Evolutionary conservation across 306 rosid genomes (phyloP), one percentile per base, ranked within the genome.

Genomic region (Sphenostylis stenocarpa): DNA sequence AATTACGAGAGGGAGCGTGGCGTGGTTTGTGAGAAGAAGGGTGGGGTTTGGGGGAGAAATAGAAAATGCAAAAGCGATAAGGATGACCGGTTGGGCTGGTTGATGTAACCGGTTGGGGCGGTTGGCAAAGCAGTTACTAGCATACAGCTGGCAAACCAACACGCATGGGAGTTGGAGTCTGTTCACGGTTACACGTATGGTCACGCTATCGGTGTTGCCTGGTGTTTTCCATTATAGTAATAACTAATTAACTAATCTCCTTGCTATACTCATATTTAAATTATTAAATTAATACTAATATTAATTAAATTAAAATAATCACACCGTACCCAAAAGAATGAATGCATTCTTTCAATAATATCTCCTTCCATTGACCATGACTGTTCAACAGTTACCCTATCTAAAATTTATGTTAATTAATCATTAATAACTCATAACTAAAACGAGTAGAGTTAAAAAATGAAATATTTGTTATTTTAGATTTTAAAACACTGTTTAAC

Each of bases 101-200:
- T 6, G 53, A 13, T 8, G 71, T 84, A 17, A 89, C 88, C 79
- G 85, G 91, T 85, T 28, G 36, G 70, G 77, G 7, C 77, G 51
- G 57, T 74, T 68, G 91, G 78, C 75, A 21, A 85, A 82, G 88
- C 87, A 82, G 93, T 87, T 85, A 85, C 84, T 75, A n/a, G 19
- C 7, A 72, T 73, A 87, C 93, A 88, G 96, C 90, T 91, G 90
- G 86, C 84, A 82, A 67, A 84, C 41, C 3, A 84, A 80, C 93
- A 88, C 90, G 93, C 93, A 90, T 87, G 88, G 20, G 17, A 76
- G 36, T 84, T 62, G 75, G 34, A 24, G 51, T 4, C 11, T 55
- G 3, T 16, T 63, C 26, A 53, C 79, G 33, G 79, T 67, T 73
- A 73, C 90, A 88, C 89, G 93, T 87, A 85, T 41, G 85, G 43